Percentiles rank a stretch among this genome's conserved stretches.
phyloP scores from a whole-genome alignment of 352 stramenopile genomes.

The Globisporangium heterothallicum region DNA sequence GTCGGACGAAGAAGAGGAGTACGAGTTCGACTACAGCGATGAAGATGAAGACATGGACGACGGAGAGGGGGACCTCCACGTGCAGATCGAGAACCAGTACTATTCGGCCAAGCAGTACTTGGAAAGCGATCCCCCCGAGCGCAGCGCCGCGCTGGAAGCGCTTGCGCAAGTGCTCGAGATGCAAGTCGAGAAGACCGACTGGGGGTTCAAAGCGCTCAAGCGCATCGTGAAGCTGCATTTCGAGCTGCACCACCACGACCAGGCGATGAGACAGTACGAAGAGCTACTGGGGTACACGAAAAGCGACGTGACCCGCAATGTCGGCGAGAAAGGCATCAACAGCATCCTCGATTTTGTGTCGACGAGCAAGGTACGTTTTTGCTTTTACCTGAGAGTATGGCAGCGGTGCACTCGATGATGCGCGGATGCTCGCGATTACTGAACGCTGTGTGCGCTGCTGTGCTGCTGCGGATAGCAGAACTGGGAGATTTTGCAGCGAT shows the following conservation, averaged over 20 bases:
- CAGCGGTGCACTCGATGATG: not conserved
- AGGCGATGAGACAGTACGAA: slow-evolving; percentile 83
- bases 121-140: slow-evolving; percentile 44
- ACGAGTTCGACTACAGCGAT: slow-evolving; percentile 91
- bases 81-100: slow-evolving; percentile 93
- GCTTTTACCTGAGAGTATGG: no score
- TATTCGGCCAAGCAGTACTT: slow-evolving; percentile 88
- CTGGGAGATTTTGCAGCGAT: slow-evolving; percentile 79
- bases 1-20: slow-evolving; percentile 76
- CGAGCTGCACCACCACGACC: slow-evolving; percentile 58
- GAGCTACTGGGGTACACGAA: slow-evolving; percentile 87
- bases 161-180: slow-evolving; percentile 53
- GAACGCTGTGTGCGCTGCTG: not conserved
- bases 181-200: slow-evolving; percentile 63
- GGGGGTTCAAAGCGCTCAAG: slow-evolving; percentile 94
- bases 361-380: slow-evolving; percentile 54
- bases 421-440: not conserved
- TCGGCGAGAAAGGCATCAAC: slow-evolving; percentile 95
- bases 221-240: slow-evolving; percentile 92
- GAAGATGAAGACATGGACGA: slow-evolving; percentile 88
- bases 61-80: slow-evolving; percentile 66
- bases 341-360: slow-evolving; percentile 93
- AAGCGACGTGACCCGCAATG: slow-evolving; percentile 88
- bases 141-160: slow-evolving; percentile 32
- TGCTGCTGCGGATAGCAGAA: slow-evolving; percentile 26